A percentile compares a stretch with the other conserved stretches of the same genome.
Evolutionary conservation across 768 basidiomycete species (phyloP).

Genomic region (Coprinellus aureogranulatus): DNA sequence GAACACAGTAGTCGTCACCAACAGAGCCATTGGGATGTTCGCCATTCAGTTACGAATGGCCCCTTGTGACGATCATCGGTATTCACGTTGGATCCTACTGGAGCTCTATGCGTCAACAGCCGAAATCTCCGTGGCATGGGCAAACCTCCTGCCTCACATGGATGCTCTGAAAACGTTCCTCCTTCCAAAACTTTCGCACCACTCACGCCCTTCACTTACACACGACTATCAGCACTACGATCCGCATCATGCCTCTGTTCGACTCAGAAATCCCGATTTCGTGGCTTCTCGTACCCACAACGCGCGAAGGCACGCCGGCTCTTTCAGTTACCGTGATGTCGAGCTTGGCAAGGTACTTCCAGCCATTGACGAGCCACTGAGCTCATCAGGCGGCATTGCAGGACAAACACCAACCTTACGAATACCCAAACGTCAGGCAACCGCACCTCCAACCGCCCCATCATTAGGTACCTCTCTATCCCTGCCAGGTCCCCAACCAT

Average conservation of each 20-base stretch:
- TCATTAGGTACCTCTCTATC: slow-evolving; percentile 43
- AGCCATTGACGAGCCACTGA: slow-evolving; percentile 52
- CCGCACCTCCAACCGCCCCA: slow-evolving; percentile 32
- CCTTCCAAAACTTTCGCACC: slow-evolving; percentile 28
- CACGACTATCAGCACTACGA: background rate
- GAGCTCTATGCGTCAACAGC: slow-evolving; percentile 87
- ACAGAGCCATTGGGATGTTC: slow-evolving; percentile 84
- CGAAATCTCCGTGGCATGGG: slow-evolving; percentile 87
- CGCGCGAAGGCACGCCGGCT: slow-evolving; percentile 85
- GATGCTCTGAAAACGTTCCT: slow-evolving; percentile 68
- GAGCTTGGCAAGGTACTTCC: slow-evolving; percentile 81
- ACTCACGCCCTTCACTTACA: slow-evolving; percentile 16
- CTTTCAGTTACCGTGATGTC: slow-evolving; percentile 90
- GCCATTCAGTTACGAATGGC: slow-evolving; percentile 76
- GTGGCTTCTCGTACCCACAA: slow-evolving; percentile 44
- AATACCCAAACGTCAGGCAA: slow-evolving; percentile 49
- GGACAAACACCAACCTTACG: slow-evolving; percentile 39
- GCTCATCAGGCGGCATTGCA: slow-evolving; percentile 34
- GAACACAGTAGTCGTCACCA: slow-evolving; percentile 79
- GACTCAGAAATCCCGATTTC: slow-evolving; percentile 26
- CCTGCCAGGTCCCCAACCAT: slow-evolving; percentile 24
- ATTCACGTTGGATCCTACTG: slow-evolving; percentile 80
- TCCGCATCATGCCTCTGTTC: slow-evolving; percentile 22
- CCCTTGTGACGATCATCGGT: slow-evolving; percentile 77
- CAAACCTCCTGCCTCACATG: slow-evolving; percentile 65